phyloP scores from a whole-genome alignment of 1,284 basidiomycete genomes.

The Phaffia rhodozyma region DNA sequence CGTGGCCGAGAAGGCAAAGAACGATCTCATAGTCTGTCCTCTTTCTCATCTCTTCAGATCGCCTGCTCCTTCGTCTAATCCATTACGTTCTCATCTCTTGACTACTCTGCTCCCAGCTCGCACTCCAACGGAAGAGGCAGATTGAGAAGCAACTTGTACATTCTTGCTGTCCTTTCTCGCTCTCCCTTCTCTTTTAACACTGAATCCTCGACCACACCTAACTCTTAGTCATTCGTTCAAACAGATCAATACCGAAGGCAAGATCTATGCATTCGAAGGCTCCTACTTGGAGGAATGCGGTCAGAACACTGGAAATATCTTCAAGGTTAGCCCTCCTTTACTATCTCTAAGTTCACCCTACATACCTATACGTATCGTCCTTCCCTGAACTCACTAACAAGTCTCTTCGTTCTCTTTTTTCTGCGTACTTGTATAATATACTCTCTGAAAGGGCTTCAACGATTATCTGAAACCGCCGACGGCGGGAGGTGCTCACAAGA shows the following conservation, averaged over 20 bases:
- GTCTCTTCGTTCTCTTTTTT: background rate
- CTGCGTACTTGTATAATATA: background rate
- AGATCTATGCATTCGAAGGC: constrained; percentile 40
- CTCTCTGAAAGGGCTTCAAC: constrained; percentile 35
- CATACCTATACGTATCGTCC: background rate
- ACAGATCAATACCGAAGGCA: constrained; percentile 37
- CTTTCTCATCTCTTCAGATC: background rate
- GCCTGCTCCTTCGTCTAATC: background rate
- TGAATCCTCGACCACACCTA: background rate
- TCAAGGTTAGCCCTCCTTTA: constrained; percentile 29
- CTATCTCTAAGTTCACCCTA: background rate
- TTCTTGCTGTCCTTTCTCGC: background rate
- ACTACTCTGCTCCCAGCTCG: background rate
- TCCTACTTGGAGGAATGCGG: constrained; percentile 39
- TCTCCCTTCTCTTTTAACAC: background rate
- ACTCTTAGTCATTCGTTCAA: background rate
- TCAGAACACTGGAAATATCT: constrained; percentile 35
- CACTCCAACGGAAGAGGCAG: constrained; percentile 6
- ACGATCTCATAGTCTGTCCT: background rate
- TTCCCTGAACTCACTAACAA: background rate
- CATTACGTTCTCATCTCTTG: background rate
- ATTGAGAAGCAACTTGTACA: constrained; percentile 14
- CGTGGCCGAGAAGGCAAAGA: too few species aligned
- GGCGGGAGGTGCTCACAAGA: constrained; percentile 30
- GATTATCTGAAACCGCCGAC: constrained; percentile 38